A percentile compares a stretch with the other conserved stretches of the same genome.
These are phyloP conservation scores for Pestalotiopsis sp. DNA, from an alignment of 2,329 filamentous ascomycete species.

Conservation along the genomic window DNA sequence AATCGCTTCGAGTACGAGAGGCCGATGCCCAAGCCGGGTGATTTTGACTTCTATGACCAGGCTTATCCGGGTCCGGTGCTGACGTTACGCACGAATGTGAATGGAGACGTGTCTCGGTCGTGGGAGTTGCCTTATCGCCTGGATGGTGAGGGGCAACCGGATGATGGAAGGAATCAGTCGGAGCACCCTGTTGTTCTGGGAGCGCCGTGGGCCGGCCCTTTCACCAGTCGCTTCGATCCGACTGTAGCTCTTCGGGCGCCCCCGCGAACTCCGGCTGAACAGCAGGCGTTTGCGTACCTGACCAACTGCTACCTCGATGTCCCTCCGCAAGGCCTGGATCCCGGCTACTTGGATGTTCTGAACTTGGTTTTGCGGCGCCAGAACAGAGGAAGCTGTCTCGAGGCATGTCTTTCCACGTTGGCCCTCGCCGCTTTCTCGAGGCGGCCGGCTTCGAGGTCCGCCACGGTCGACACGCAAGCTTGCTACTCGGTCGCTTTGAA, in stretches of 20 bases:
- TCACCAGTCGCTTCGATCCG: background rate
- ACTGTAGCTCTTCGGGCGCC: background rate
- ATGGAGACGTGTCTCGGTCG: background rate
- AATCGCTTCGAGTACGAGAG: slow-evolving; percentile 7
- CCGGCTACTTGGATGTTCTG: slow-evolving; percentile 2
- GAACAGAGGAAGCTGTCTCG: background rate
- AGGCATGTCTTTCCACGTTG: background rate
- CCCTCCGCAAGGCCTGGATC: slow-evolving; percentile 2
- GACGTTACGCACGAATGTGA: background rate
- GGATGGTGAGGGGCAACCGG: background rate
- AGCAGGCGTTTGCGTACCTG: slow-evolving; percentile 5
- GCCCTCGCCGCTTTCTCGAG: slow-evolving; percentile 1
- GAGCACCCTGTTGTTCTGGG: background rate
- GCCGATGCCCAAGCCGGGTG: background rate
- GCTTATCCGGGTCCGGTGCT: background rate
- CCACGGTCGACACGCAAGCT: background rate
- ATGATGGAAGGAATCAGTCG: background rate
- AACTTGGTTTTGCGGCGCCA: background rate
- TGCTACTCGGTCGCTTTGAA: background rate
- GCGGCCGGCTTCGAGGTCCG: background rate
- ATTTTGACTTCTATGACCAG: background rate
- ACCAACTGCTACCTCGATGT: background rate
- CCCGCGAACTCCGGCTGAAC: background rate
- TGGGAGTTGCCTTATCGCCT: background rate
- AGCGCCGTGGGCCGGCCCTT: background rate